Evolutionary conservation across 2,329 filamentous ascomycete species (phyloP).

Genomic region (Eurotiales sp.): DNA sequence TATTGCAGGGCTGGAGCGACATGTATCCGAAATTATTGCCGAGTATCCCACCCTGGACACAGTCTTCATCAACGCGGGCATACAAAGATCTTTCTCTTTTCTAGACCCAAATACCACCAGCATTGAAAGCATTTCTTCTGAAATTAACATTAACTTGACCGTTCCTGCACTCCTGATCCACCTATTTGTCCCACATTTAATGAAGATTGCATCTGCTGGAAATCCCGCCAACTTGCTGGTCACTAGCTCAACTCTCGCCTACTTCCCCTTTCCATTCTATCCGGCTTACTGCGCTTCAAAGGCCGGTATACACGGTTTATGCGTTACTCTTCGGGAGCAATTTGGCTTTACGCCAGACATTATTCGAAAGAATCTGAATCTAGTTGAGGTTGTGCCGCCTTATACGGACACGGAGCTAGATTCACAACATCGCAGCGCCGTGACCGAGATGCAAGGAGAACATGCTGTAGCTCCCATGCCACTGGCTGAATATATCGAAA

Average conservation of each 20-base stretch:
- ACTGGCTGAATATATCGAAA: slow-evolving; percentile 1
- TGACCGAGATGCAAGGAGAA: slow-evolving; percentile 1
- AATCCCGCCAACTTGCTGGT: slow-evolving; percentile 4
- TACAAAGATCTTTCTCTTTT: slow-evolving; percentile 23
- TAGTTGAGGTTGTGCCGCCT: slow-evolving; percentile 7
- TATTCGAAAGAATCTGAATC: slow-evolving; percentile 5
- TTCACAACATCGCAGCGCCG: not conserved
- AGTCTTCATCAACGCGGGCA: slow-evolving; percentile 31
- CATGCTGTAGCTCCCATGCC: slow-evolving; percentile 7
- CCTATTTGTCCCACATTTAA: slow-evolving; percentile 22
- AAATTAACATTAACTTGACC: slow-evolving; percentile 26
- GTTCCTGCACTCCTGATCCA: slow-evolving; percentile 27
- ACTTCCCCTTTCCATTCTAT: slow-evolving; percentile 3
- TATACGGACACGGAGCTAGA: slow-evolving; percentile 8
- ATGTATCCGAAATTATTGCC: slow-evolving; percentile 19
- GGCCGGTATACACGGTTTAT: slow-evolving; percentile 5
- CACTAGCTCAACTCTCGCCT: slow-evolving; percentile 6
- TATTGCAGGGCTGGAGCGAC: slow-evolving; percentile 15
- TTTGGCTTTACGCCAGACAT: slow-evolving; percentile 1
- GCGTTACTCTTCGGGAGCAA: slow-evolving; percentile 5
- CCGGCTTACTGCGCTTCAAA: slow-evolving; percentile 9
- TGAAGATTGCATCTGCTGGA: not conserved
- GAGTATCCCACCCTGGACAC: slow-evolving; percentile 28
- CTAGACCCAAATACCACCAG: slow-evolving; percentile 21
- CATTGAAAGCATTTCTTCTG: slow-evolving; percentile 19